These are phyloP conservation scores for Agrostemma githago DNA, from an alignment of 148 eudicot genomes.

Conservation along the genomic window DNA sequence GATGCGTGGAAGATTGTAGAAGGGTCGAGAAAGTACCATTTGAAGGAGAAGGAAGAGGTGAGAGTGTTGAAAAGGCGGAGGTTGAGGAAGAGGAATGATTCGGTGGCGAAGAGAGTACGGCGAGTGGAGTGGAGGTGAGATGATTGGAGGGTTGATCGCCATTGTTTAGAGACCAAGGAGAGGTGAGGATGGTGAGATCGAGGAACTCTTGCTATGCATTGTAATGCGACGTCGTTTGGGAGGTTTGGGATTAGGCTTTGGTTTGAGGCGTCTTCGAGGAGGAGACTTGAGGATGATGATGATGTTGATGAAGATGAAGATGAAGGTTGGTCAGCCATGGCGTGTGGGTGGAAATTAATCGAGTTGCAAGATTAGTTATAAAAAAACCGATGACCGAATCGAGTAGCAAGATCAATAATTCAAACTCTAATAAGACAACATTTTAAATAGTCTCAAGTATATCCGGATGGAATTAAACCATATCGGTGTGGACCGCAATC, in stretches of 20 bases:
- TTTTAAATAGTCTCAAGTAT: too few species aligned
- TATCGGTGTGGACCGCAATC: too few species aligned
- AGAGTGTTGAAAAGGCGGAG: slow-evolving; percentile 44
- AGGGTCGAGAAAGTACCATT: slow-evolving; percentile 53
- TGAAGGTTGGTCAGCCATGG: slow-evolving; percentile 32
- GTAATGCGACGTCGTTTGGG: slow-evolving; percentile 73
- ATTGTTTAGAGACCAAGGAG: slow-evolving; percentile 58
- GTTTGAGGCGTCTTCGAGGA: slow-evolving; percentile 1
- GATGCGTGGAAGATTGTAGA: slow-evolving; percentile 1
- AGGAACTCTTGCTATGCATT: slow-evolving; percentile 70
- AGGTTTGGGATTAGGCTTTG: slow-evolving; percentile 53
- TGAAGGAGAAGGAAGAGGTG: slow-evolving; percentile 38
- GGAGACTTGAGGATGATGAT: slow-evolving; percentile 14
- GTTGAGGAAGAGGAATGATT: slow-evolving; percentile 52
- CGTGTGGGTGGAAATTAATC: not conserved
- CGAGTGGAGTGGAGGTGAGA: slow-evolving; percentile 56
- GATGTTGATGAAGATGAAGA: slow-evolving; percentile 14
- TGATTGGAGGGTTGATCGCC: slow-evolving; percentile 52
- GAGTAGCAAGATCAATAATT: too few species aligned
- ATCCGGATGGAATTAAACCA: too few species aligned
- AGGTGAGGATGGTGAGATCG: slow-evolving; percentile 48
- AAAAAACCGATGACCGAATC: too few species aligned
- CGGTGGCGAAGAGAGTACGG: slow-evolving; percentile 43
- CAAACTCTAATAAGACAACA: too few species aligned
- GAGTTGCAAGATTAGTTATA: too few species aligned